phyloP scores from a whole-genome alignment of 1,139 yeast species.

The Yamadazyma taylorii region DNA sequence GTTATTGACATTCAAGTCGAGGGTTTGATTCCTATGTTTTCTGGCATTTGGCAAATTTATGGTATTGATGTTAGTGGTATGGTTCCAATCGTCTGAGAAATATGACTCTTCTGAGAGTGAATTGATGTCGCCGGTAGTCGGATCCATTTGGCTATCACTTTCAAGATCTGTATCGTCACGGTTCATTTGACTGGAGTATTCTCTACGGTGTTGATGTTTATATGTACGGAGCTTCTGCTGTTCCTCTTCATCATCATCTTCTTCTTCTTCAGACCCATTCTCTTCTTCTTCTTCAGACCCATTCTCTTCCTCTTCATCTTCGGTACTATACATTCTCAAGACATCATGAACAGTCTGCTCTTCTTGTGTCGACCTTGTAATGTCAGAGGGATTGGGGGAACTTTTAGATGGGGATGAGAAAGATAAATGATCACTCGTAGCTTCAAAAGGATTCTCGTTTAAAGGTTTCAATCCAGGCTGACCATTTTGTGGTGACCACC shows the following conservation, averaged over 20 bases:
- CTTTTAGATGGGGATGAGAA: background rate
- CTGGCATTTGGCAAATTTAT: background rate
- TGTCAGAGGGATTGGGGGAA: too few species aligned
- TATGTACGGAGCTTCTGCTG: too few species aligned
- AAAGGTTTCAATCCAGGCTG: too few species aligned
- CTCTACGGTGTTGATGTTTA: background rate
- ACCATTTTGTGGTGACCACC: too few species aligned
- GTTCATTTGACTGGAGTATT: background rate
- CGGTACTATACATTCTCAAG: constrained; percentile 10
- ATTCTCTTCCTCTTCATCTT: too few species aligned
- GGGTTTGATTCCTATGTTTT: too few species aligned
- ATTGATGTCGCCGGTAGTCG: background rate
- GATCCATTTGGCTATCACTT: background rate
- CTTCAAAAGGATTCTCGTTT: too few species aligned
- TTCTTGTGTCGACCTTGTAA: background rate
- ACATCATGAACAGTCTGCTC: constrained; percentile 11
- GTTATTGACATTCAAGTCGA: background rate
- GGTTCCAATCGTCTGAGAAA: constrained; percentile 15
- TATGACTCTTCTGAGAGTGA: constrained; percentile 11
- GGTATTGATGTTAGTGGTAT: background rate
- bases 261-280: too few species aligned
- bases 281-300: too few species aligned
- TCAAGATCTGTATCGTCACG: background rate
- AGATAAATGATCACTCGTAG: too few species aligned
- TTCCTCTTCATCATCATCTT: too few species aligned